Evolutionary conservation across 2,329 filamentous ascomycete species (phyloP), one percentile per base, ranked within the genome.

Genomic region (Aspergillus fijiensis): DNA sequence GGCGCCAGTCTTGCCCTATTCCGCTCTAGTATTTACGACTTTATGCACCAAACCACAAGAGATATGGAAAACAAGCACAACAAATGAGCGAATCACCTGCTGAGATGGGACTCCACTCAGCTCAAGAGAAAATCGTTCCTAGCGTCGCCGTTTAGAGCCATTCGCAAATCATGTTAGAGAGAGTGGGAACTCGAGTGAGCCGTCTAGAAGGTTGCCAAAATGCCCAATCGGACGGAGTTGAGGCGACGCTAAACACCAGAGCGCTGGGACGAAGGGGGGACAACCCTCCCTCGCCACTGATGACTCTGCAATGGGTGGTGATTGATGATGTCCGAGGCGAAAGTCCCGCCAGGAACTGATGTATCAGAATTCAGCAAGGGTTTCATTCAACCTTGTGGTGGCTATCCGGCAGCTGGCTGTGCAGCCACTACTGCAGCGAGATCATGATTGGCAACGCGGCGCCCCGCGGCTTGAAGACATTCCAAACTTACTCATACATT

Each of bases 101-200:
- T 31, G 23, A 42, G 11, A 11, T 16, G 12, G 1, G 14, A 48
- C 16, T 56, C 60, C 59, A 59, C 50, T 35, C 51, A 45, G 48
- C 48, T 59, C 59, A 59, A 61, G 54, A 59, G 62, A 63, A 55
- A 55, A 57, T 61, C 64, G 57, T 66, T 63, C 61, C 65, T 65
- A 63, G 64, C 63, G 64, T 61, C 63, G 55, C 65, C 65, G 64
- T 67, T 67, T 66, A 53, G 51, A 16, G 12, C 42, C 55, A 29
- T 21, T 11, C 39, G 39, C 65, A 50, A 66, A 63, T 65, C 49
- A 63, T 6, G 56, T 35, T 23, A 16, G 16, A 3, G 16, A 1
- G 1, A 33, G 55, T 63, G 64, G 63, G 5, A 48, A 57, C 19
- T 58, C 39, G 55, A 56, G 51, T 60, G 58, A 54, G 51, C 58